Conservation (phyloP, 768 basidiomycete genomes). For the Atractiella rhizophila region DNA sequence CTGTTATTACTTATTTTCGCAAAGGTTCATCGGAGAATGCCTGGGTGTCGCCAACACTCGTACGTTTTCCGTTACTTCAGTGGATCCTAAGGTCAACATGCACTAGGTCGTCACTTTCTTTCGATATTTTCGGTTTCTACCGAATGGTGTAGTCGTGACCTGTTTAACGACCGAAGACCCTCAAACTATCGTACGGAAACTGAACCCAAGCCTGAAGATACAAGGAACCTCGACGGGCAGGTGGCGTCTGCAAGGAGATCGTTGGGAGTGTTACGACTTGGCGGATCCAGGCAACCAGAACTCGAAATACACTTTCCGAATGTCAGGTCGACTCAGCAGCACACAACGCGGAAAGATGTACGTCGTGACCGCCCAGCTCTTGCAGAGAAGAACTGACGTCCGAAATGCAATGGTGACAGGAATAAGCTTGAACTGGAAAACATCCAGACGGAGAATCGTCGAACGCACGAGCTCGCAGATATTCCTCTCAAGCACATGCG, state of each 20-base stretch:
- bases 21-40: conserved; percentile 8
- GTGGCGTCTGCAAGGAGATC: conserved; percentile 12
- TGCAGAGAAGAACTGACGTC: background rate
- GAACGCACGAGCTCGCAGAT: conserved; percentile 10
- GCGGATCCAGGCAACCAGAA: conserved; percentile 5
- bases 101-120: too few relatives aligned
- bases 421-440: conserved; percentile 16
- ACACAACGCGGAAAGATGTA: conserved; percentile 13
- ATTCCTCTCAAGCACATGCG: conserved; percentile 10
- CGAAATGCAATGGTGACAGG: background rate
- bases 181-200: conserved; percentile 7
- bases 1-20: conserved; percentile 12
- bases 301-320: conserved; percentile 14
- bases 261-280: conserved; percentile 8
- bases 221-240: conserved; percentile 10
- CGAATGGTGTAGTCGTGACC: conserved; percentile 15
- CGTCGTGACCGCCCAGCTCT: background rate
- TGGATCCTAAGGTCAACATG: background rate
- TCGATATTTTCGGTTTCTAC: conserved; percentile 11
- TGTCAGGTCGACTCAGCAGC: conserved; percentile 9
- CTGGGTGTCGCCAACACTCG: conserved; percentile 10
- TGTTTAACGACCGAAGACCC: conserved; percentile 15
- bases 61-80: conserved; percentile 17
- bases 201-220: conserved; percentile 10
- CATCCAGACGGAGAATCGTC: conserved; percentile 9